Evolutionary conservation across 371 early-diverging fungal genomes (phyloP).

Genomic region (Mucor plumbeus): DNA sequence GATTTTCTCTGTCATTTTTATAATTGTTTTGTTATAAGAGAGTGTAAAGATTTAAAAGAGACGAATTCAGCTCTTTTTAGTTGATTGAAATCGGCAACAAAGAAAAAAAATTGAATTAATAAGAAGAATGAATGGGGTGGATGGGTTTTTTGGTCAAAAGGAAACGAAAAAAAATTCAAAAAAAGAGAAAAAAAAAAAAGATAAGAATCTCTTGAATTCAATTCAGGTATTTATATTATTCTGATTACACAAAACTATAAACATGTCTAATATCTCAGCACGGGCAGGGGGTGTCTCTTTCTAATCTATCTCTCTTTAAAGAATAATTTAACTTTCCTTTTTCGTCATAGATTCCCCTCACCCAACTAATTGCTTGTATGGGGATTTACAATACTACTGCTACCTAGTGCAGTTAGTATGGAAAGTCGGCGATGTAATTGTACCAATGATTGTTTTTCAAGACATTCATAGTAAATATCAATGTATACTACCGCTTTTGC

Average conservation of each 20-base stretch:
- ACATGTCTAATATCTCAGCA: slow-evolving; percentile 17
- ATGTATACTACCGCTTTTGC: slow-evolving; percentile 29
- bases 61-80: slow-evolving; percentile 15
- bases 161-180: slow-evolving; percentile 10
- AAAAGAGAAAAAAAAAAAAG: slow-evolving; percentile 12
- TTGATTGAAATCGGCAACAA: slow-evolving; percentile 5
- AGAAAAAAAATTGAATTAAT: slow-evolving; percentile 6
- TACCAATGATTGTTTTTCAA: slow-evolving; percentile 24
- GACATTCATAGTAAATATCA: background rate
- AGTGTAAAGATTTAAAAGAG: slow-evolving; percentile 8
- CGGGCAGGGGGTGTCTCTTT: slow-evolving; percentile 18
- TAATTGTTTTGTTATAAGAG: slow-evolving; percentile 1
- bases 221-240: slow-evolving; percentile 11
- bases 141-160: slow-evolving; percentile 17
- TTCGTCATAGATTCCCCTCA: slow-evolving; percentile 9
- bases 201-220: background rate
- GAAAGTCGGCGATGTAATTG: slow-evolving; percentile 22
- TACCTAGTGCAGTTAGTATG: slow-evolving; percentile 24
- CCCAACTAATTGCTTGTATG: slow-evolving; percentile 4
- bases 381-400: slow-evolving; percentile 28
- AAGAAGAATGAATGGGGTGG: slow-evolving; percentile 13
- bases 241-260: slow-evolving; percentile 5
- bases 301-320: background rate
- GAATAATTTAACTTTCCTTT: slow-evolving; percentile 23
- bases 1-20: slow-evolving; percentile 39